These are phyloP conservation scores for Arthrobotrys sphaeroides DNA, from an alignment of 2,329 filamentous ascomycete genomes.

Conservation along the genomic window DNA sequence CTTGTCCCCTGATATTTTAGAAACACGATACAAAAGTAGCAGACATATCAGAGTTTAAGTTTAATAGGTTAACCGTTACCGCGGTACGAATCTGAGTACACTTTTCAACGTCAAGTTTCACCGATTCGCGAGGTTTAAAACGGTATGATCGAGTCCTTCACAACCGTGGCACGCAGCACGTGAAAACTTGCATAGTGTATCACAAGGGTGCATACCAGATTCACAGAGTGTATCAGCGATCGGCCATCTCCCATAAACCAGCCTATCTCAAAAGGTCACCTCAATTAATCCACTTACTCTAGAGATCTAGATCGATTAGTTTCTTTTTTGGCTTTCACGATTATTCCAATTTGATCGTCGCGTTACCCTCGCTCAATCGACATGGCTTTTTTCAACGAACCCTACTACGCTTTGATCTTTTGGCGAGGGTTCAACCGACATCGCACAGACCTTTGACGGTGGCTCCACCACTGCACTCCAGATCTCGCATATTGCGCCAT, in stretches of 20 bases:
- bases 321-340: too few relatives aligned
- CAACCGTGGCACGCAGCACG: conserved; percentile 24
- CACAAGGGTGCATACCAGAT: neutral
- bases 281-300: too few relatives aligned
- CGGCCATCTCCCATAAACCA: too few relatives aligned
- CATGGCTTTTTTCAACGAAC: too few relatives aligned
- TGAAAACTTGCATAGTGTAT: neutral
- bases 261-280: too few relatives aligned
- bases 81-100: neutral
- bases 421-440: conserved; percentile 1
- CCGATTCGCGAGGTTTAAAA: conserved; percentile 31
- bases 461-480: neutral
- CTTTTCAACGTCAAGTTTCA: conserved; percentile 4
- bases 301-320: too few relatives aligned
- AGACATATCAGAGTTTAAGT: neutral
- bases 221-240: neutral
- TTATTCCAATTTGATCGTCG: neutral
- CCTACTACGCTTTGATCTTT: too few relatives aligned
- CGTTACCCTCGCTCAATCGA: neutral
- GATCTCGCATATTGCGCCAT: conserved; percentile 41
- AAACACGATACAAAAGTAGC: neutral
- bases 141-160: neutral
- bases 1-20: neutral
- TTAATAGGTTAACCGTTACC: neutral
- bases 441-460: conserved; percentile 12